A percentile compares a stretch with the other conserved stretches of the same genome.
phyloP scores from a whole-genome alignment of 1,284 basidiomycete species.

The Heterobasidion occidentale region DNA sequence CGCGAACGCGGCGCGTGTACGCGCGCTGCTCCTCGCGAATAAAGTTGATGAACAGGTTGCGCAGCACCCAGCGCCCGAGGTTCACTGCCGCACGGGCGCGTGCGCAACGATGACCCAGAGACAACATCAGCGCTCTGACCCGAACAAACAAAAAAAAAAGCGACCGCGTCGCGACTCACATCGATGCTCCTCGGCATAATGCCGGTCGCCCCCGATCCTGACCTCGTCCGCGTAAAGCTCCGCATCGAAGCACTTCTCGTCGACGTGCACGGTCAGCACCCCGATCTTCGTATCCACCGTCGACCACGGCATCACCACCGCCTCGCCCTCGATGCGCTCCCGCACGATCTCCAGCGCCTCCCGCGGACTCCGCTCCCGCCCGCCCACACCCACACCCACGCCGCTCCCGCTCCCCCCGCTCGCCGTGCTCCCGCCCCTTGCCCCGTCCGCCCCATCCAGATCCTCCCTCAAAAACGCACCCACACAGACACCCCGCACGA shows the following conservation, averaged over 20 bases:
- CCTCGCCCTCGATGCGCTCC: constrained; percentile 89
- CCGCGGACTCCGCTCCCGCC: constrained; percentile 51
- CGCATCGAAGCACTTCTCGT: constrained; percentile 85
- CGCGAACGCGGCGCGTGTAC: constrained; percentile 26
- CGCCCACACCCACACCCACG: constrained; percentile 2
- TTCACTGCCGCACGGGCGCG: constrained; percentile 43
- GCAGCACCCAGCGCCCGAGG: constrained; percentile 73
- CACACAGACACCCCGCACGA: constrained; percentile 71
- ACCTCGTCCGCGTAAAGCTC: constrained; percentile 94
- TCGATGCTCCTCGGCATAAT: constrained; percentile 72
- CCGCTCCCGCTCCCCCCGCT: constrained; percentile 17
- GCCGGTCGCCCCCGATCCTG: constrained; percentile 49
- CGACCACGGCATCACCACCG: constrained; percentile 81
- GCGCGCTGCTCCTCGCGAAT: constrained; percentile 54
- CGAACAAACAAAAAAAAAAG: constrained; percentile 5
- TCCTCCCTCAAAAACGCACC: constrained; percentile 67
- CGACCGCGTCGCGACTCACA: constrained; percentile 58
- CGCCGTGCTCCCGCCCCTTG: constrained; percentile 17
- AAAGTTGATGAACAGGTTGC: constrained; percentile 68
- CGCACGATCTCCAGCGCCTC: constrained; percentile 85
- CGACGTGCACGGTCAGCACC: constrained; percentile 82
- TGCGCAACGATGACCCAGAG: too few relatives aligned
- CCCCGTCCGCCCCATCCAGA: constrained; percentile 42
- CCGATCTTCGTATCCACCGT: constrained; percentile 87
- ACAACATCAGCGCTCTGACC: constrained; percentile 14